Base-by-base conservation (phyloP, 148 eudicot species). In the Chenopodium quinoa region DNA sequence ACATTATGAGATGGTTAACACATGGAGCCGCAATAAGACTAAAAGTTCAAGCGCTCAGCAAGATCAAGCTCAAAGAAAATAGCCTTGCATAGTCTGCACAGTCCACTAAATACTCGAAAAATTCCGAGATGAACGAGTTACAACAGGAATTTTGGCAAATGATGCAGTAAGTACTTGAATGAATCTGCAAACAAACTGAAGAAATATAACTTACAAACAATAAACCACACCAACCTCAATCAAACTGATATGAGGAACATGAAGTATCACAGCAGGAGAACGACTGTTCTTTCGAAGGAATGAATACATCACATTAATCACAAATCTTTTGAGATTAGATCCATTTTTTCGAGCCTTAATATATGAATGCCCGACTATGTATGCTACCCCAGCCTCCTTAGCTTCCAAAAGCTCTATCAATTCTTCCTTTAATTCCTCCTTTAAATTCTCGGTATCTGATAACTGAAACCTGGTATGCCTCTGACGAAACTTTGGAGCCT, bases 171-270 rank as follows among this genome's bases (percentile, higher is more conserved):
- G 13, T 50, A 11, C 1, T 50, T 50, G 54, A 50, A 50, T 10
- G 54, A 50, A 13, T 50, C 54, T 50, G 54, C 54, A 9, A 11
- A 50, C 54, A 50, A 50, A 11, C 16, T 50, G 54, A 50, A 50
- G 54, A 50, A 50, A 50, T 50, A 13, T 50, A 50, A 50, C 54
- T 50, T 86, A 88, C 27, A 86, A 62, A 77, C 86, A 56, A 82
- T 87, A 89, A 77, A 78, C 77, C 87, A 86, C 83, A 47, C 91
- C 91, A 65, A 89, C 90, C 73, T 87, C 84, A 81, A 89, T 86
- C 84, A 87, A 78, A 81, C 84, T 89, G 63, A 84, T 84, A 75
- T 86, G 90, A 40, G 91, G 91, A 52, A 89, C 83, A 46, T 83
- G 86, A 79, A 87, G 84, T 11, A 83, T 81, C 34, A 87, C 87